phyloP scores from a whole-genome alignment of 2,329 filamentous ascomycete species.

The Scortechinia acanthostroma region DNA sequence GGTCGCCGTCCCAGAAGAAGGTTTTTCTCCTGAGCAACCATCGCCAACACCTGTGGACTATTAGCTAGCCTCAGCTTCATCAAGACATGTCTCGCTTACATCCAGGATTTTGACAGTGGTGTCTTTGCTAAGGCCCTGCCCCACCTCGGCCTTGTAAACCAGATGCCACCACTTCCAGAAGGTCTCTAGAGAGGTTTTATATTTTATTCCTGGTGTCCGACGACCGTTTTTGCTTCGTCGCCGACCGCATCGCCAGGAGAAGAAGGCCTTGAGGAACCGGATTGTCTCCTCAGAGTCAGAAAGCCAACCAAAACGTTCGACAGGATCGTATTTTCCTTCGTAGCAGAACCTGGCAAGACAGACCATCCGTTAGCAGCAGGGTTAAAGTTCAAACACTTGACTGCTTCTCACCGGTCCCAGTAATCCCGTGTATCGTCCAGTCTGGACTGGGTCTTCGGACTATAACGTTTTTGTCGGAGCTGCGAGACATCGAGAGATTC shows the following conservation, averaged over 20 bases:
- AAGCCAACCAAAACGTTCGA: neutral
- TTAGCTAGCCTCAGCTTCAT: neutral
- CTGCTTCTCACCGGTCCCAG: neutral
- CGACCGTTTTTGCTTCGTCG: neutral
- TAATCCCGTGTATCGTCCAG: neutral
- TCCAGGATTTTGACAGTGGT: neutral
- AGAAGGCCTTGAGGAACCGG: neutral
- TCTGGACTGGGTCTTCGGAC: neutral
- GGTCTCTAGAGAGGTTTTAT: neutral
- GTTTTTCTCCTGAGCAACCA: neutral
- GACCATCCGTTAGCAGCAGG: neutral
- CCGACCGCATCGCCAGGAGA: neutral
- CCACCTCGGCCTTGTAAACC: neutral
- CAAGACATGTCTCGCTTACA: neutral
- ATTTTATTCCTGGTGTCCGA: neutral
- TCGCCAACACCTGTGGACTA: neutral
- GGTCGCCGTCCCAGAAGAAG: too few species aligned
- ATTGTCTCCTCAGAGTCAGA: neutral
- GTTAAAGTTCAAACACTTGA: neutral
- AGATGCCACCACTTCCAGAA: slow-evolving; percentile 1
- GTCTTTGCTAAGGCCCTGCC: neutral
- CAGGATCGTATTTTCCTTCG: neutral
- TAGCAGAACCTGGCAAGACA: neutral
- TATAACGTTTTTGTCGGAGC: neutral
- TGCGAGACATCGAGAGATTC: neutral